Percentiles rank a stretch among this genome's conserved stretches.
Conservation (phyloP, 371 early-diverging fungal genomes). For the Blakeslea trispora region DNA sequence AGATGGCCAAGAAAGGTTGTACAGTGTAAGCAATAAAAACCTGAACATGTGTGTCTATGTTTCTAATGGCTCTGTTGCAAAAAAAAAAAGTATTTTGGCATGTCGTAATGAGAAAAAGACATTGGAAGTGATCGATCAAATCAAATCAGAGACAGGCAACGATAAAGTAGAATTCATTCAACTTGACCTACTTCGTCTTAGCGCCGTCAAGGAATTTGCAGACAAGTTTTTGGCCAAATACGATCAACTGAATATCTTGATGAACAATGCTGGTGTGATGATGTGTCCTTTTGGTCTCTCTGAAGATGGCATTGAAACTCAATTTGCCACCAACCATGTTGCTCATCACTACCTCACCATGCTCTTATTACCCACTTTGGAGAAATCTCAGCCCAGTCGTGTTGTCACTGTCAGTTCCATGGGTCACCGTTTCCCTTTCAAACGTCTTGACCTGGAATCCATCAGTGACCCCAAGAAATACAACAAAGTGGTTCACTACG, state of each 20-base stretch:
- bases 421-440: conserved; percentile 36
- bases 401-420: conserved; percentile 58
- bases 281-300: conserved; percentile 60
- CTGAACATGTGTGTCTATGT: too few species aligned
- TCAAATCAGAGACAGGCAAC: conserved; percentile 57
- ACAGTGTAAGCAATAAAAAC: conserved; percentile 49
- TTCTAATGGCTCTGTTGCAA: not conserved
- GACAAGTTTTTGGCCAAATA: conserved; percentile 47
- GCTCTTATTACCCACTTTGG: conserved; percentile 62
- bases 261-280: conserved; percentile 78
- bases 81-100: conserved; percentile 59
- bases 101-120: conserved; percentile 56
- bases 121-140: conserved; percentile 46
- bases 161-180: conserved; percentile 53
- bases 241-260: conserved; percentile 59
- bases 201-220: conserved; percentile 56
- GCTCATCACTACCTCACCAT: conserved; percentile 76
- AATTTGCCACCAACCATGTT: conserved; percentile 69
- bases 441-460: conserved; percentile 29
- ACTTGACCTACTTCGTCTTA: conserved; percentile 61
- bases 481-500: conserved; percentile 19
- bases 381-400: conserved; percentile 52
- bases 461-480: conserved; percentile 48
- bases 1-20: conserved; percentile 62
- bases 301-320: conserved; percentile 58